Evolutionary conservation across 495 filamentous ascomycete genomes (phyloP), one percentile per base, ranked within the genome.

Genomic region (Neurospora cerealis): DNA sequence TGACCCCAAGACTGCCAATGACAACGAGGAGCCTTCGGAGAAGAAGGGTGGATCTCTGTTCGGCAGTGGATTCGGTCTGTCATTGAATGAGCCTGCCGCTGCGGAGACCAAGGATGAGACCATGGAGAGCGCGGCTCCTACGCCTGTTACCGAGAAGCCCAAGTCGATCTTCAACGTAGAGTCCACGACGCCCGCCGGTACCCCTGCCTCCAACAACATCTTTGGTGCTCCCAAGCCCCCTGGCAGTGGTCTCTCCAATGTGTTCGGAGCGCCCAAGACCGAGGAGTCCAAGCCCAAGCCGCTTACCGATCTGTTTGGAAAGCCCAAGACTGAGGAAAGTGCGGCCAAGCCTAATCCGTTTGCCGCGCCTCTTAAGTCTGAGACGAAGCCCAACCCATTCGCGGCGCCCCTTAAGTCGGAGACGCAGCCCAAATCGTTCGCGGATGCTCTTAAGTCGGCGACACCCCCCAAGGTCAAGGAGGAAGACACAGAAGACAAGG

Each of bases 1-100:
- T 38, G 95, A 97, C 78, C 87, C 86, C 10, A 69, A 76, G 24
- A 83, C 86, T 70, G 87, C 87, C 34, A 88, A 87, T 69, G 89
- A 91, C 74, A 89, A 91, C 75, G 81, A 81, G 24, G 85, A 89
- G 11, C 87, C 88, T 44, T 81, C 87, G 24, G 75, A 80, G 15
- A 83, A 82, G 17, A 73, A 78, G 69, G 79, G 79, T 41, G 82
- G 78, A 19, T 87, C 84, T 37, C 81, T 89, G 72, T 92, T 93
- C 75, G 88, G 86, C 17, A 78, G 83, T 15, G 84, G 81, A 13
- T 91, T 95, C 78, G 83, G 85, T 8, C 81, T 83, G 73, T 78
- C 84, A 9, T 82, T 91, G 42, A 83, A 78, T 7, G 84, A 81
- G 34, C 76, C 79, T 5, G 80, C 83, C 15, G 77, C 80, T 15